phyloP scores from a whole-genome alignment of 2,329 filamentous ascomycete genomes.

The Rhynchosporium graminicola region DNA sequence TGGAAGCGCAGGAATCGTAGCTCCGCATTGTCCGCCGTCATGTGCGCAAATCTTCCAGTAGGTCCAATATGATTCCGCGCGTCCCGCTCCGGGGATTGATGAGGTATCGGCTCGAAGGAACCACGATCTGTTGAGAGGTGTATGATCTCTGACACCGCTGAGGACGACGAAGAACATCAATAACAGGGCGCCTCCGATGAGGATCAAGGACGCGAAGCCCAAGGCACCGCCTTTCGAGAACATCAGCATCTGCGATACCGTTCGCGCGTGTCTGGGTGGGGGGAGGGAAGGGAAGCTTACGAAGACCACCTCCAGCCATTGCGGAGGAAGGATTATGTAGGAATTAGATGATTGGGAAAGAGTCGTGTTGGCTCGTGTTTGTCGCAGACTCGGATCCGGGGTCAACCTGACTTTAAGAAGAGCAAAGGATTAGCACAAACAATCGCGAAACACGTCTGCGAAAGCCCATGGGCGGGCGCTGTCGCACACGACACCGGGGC shows the following conservation, averaged over 20 bases:
- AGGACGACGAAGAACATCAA: slow-evolving; percentile 68
- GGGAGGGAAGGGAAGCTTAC: slow-evolving; percentile 15
- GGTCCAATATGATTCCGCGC: slow-evolving; percentile 76
- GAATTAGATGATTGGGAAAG: slow-evolving; percentile 4
- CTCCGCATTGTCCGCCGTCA: slow-evolving; percentile 64
- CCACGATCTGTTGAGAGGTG: slow-evolving; percentile 73
- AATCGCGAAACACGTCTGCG: slow-evolving; percentile 20
- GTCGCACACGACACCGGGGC: neutral
- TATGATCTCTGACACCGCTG: slow-evolving; percentile 55
- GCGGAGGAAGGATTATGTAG: slow-evolving; percentile 13
- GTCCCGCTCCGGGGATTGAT: slow-evolving; percentile 65
- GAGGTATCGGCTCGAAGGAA: slow-evolving; percentile 81
- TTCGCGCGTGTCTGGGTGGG: neutral
- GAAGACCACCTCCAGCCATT: slow-evolving; percentile 24
- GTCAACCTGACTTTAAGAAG: slow-evolving; percentile 10
- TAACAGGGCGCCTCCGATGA: slow-evolving; percentile 62
- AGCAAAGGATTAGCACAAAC: slow-evolving; percentile 19
- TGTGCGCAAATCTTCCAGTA: slow-evolving; percentile 81
- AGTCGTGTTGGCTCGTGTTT: slow-evolving; percentile 2
- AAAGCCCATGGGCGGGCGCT: neutral
- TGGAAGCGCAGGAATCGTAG: slow-evolving; percentile 62
- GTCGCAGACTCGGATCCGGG: slow-evolving; percentile 3
- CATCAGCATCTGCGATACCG: slow-evolving; percentile 7
- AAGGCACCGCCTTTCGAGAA: slow-evolving; percentile 53
- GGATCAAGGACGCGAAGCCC: slow-evolving; percentile 58